A percentile compares a stretch with the other conserved stretches of the same genome.
phyloP scores from a whole-genome alignment of 345 rosid species.

The Leavenworthia alabamica region DNA sequence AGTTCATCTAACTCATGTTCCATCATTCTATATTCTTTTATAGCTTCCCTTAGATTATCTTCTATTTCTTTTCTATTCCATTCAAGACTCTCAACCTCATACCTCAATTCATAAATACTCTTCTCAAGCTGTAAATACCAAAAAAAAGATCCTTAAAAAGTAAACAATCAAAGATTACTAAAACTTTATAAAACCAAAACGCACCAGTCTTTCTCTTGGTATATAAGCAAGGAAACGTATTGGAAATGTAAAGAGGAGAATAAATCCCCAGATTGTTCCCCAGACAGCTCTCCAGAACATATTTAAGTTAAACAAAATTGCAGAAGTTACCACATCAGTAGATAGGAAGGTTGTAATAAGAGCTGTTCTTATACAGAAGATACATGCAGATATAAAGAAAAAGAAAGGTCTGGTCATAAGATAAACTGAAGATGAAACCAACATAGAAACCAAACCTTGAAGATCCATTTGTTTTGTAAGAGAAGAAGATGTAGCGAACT shows the following conservation, averaged over 20 bases:
- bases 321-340: constrained; percentile 44
- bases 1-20: constrained; percentile 52
- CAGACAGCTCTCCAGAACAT: constrained; percentile 42
- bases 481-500: not conserved
- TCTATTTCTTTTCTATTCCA: constrained; percentile 54
- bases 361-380: constrained; percentile 38
- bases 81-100: constrained; percentile 48
- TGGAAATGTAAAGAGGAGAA: constrained; percentile 47
- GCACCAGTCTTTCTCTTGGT: constrained; percentile 61
- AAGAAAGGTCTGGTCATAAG: constrained; percentile 41
- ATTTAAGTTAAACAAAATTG: constrained; percentile 42
- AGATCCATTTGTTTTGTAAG: constrained; percentile 24
- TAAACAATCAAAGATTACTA: not conserved
- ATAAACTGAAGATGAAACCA: constrained; percentile 26
- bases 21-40: constrained; percentile 47
- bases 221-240: constrained; percentile 47
- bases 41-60: constrained; percentile 41
- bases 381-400: constrained; percentile 33
- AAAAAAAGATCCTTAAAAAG: not conserved
- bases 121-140: constrained; percentile 65
- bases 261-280: constrained; percentile 36
- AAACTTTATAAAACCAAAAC: constrained; percentile 12
- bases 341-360: constrained; percentile 41
- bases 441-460: constrained; percentile 28
- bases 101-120: constrained; percentile 39